Evolutionary conservation across 805 yeast genomes (phyloP).

Genomic region (Yarrowia bubula): DNA sequence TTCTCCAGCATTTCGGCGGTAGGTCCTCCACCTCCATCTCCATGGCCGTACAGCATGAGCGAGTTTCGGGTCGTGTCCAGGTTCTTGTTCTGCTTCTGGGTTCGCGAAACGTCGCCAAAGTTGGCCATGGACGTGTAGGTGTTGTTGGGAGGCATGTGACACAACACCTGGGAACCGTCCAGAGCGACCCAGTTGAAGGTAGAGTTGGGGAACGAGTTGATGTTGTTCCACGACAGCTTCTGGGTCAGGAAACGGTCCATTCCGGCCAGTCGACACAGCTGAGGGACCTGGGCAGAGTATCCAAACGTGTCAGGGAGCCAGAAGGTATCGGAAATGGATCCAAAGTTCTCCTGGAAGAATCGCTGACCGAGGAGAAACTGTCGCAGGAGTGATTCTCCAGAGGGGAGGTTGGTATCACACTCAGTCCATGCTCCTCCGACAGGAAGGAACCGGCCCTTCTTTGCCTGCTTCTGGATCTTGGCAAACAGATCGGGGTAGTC

Average conservation of each 20-base stretch:
- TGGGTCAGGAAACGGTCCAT: conserved; percentile 85
- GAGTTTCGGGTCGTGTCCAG: conserved; percentile 78
- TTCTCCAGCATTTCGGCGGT: conserved; percentile 90
- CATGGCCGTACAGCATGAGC: conserved; percentile 80
- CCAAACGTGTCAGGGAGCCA: conserved; percentile 99
- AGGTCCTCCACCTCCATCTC: conserved; percentile 99
- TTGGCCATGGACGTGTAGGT: conserved; percentile 93
- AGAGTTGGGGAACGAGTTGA: conserved; percentile 82
- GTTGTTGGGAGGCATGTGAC: conserved; percentile 97
- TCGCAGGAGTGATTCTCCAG: conserved; percentile 84
- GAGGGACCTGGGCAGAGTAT: conserved; percentile 93
- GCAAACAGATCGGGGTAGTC: conserved; percentile 82
- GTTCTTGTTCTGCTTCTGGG: conserved; percentile 78
- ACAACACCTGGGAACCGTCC: conserved; percentile 88
- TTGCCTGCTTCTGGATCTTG: conserved; percentile 57
- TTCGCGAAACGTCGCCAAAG: conserved; percentile 86
- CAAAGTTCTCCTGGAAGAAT: conserved; percentile 77
- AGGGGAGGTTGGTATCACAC: conserved; percentile 93
- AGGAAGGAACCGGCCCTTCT: conserved; percentile 75
- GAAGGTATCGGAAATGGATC: conserved; percentile 67
- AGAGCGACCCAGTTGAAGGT: conserved; percentile 95
- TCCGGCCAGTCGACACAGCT: conserved; percentile 82
- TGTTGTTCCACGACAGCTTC: conserved; percentile 94
- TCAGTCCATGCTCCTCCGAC: conserved; percentile 99
- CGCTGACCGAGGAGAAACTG: conserved; percentile 91